Evolutionary conservation across 1,284 basidiomycete species (phyloP).

Genomic region (Kwoniella shivajii): DNA sequence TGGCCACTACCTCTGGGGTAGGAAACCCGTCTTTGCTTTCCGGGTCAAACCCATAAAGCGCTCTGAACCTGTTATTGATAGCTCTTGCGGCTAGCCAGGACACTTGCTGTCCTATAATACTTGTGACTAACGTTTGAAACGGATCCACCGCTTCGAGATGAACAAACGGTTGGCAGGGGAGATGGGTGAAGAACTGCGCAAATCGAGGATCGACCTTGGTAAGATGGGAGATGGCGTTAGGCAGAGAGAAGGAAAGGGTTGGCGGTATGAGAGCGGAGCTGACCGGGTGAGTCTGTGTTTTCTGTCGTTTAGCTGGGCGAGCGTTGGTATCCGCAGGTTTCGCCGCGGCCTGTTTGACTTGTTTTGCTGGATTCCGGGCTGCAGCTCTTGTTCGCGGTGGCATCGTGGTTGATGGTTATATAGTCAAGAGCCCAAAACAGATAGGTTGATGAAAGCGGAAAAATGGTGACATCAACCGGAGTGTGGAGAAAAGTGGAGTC

Average conservation of each 20-base stretch:
- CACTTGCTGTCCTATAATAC: constrained; percentile 84
- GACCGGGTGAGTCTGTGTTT: no score
- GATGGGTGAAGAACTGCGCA: constrained; percentile 62
- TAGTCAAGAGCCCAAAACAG: not conserved
- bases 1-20: constrained; percentile 66
- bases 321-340: not conserved
- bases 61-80: constrained; percentile 79
- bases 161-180: constrained; percentile 41
- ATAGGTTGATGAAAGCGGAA: not conserved
- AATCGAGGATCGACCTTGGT: constrained; percentile 71
- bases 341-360: no score
- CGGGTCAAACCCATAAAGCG: constrained; percentile 65
- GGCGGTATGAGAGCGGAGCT: constrained; percentile 24
- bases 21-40: constrained; percentile 61
- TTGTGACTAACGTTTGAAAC: constrained; percentile 64
- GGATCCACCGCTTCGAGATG: constrained; percentile 38
- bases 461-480: not conserved
- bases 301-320: constrained; percentile 2
- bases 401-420: not conserved
- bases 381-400: constrained; percentile 3
- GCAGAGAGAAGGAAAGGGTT: constrained; percentile 69
- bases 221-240: constrained; percentile 72
- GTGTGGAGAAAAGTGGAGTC: no score
- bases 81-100: constrained; percentile 86
- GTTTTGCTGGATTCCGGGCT: no score